Evolutionary conservation across 345 rosid species (phyloP), one percentile per base, ranked within the genome.

Genomic region (Microthlaspi erraticum): DNA sequence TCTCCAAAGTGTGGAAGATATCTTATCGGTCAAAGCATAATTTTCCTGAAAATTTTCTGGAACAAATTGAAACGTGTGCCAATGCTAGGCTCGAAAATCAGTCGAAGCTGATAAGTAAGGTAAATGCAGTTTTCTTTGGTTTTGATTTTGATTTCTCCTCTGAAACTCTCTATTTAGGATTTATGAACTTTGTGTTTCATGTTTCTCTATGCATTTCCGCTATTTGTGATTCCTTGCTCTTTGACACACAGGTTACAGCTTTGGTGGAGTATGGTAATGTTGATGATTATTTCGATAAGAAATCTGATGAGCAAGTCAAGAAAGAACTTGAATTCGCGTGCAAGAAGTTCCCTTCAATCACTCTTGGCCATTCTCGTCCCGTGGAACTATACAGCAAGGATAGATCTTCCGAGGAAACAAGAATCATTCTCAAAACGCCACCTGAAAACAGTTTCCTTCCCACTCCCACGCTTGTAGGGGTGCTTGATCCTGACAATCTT

Each of bases 291-390:
- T 58, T 81, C 38, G 83, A 76, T 62, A 74, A 73, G 57, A 81
- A 79, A 68, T 64, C 80, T 39, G 80, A 52, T 53, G 31, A 26
- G 12, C 65, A 72, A 80, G 71, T 68, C 38, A 74, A 81, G 73
- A 76, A 82, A 75, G 90, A 85, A 50, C 82, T 81, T 70, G 78
- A 78, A n/a, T 67, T 78, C 58, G 87, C 91, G 1, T 76, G 93
- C 76, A 81, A 83, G 81, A 86, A 79, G 67, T 94, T 88, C 80
- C 97, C 98, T 52, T 83, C 93, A 7, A 89, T 94, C 76, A 46
- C 51, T 45, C 74, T 91, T 34, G 92, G 98, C 60, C 82, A 77
- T 69, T 85, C 90, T 64, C 83, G 61, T 51, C 84, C 81, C 0
- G 81, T 94, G 52, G 83, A 81, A 56, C 54, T 94, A 74, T 92